Percentiles rank a stretch among this genome's conserved stretches.
Evolutionary conservation across 1,139 yeast genomes (phyloP).

Genomic region (Geotrichum phurueaensis): DNA sequence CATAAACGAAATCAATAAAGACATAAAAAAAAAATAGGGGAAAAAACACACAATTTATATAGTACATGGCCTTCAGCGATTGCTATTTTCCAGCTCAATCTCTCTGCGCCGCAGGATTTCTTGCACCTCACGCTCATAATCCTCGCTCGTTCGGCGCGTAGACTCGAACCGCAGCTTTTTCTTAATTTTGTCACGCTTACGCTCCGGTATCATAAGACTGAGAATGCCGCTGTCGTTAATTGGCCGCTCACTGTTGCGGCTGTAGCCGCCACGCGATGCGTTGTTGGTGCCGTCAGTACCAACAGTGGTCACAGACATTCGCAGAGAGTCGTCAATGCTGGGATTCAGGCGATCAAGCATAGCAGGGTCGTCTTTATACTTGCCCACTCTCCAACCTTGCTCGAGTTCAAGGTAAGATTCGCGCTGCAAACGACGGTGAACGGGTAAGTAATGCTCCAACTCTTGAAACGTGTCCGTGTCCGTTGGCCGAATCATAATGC

Average conservation of each 20-base stretch:
- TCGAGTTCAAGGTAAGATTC: constrained; percentile 65
- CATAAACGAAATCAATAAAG: background rate
- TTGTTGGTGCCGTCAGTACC: background rate
- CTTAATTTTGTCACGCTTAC: constrained; percentile 34
- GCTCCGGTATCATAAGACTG: constrained; percentile 41
- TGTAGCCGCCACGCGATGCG: background rate
- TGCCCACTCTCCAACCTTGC: constrained; percentile 59
- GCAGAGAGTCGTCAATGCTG: background rate
- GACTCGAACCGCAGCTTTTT: constrained; percentile 27
- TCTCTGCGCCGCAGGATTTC: constrained; percentile 37
- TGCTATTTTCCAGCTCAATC: constrained; percentile 23
- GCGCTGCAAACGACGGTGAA: constrained; percentile 65
- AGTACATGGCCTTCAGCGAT: background rate
- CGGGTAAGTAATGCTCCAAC: constrained; percentile 62
- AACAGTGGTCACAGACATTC: constrained; percentile 3
- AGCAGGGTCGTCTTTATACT: constrained; percentile 20
- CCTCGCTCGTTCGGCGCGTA: constrained; percentile 26
- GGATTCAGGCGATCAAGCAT: constrained; percentile 14
- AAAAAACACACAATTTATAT: background rate
- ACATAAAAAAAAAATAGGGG: no score
- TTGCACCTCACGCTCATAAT: constrained; percentile 37
- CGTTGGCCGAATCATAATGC: constrained; percentile 53
- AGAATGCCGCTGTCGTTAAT: background rate
- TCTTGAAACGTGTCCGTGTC: constrained; percentile 77
- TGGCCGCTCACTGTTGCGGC: constrained; percentile 5